Conservation (phyloP, 2,329 filamentous ascomycete species). For the Sclerotinia minor region DNA sequence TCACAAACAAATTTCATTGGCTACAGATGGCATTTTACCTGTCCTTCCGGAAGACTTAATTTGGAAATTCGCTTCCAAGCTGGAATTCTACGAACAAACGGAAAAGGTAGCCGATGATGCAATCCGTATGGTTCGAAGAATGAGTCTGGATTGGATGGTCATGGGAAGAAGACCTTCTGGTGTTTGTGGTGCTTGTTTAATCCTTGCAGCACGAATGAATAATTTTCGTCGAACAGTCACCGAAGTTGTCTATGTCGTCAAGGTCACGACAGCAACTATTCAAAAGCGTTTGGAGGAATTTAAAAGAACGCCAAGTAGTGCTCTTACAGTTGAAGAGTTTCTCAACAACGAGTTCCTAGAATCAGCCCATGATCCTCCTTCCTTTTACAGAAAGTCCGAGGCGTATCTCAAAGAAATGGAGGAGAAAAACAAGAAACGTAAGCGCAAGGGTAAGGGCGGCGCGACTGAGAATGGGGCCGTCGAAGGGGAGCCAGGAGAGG, state of each 20-base stretch:
- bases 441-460: constrained; percentile 32
- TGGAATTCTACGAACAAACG: constrained; percentile 83
- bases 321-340: constrained; percentile 86
- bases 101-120: constrained; percentile 87
- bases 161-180: constrained; percentile 91
- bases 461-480: constrained; percentile 34
- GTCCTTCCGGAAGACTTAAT: constrained; percentile 89
- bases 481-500: constrained; percentile 34
- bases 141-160: constrained; percentile 97
- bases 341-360: constrained; percentile 70
- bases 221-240: constrained; percentile 91
- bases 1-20: constrained; percentile 68
- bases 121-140: constrained; percentile 81
- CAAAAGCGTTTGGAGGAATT: constrained; percentile 91
- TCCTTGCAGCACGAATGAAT: constrained; percentile 96
- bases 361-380: constrained; percentile 76
- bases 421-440: constrained; percentile 50
- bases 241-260: constrained; percentile 97
- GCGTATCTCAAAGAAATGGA: constrained; percentile 56
- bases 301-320: constrained; percentile 78
- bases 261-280: constrained; percentile 91
- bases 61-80: constrained; percentile 83
- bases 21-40: constrained; percentile 64
- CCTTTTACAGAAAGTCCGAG: constrained; percentile 68
- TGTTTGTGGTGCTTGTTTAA: constrained; percentile 88